phyloP scores from a whole-genome alignment of 768 basidiomycete genomes.

The Crassisporium funariophilum region DNA sequence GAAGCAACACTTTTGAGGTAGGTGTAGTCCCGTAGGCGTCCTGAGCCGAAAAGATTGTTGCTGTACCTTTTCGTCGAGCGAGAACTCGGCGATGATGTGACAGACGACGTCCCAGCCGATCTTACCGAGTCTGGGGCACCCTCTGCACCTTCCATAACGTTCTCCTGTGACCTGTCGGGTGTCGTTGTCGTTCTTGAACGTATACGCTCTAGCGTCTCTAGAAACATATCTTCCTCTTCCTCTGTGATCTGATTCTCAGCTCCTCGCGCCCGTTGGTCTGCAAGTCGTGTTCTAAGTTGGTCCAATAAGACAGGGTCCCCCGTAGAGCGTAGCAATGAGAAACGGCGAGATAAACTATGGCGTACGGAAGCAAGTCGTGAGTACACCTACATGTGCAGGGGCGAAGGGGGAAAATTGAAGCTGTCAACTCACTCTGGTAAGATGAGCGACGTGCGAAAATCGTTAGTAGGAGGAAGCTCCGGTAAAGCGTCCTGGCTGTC shows the following conservation, averaged over 20 bases:
- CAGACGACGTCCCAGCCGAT: slow-evolving; percentile 41
- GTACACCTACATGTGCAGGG: too few relatives aligned
- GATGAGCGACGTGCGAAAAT: slow-evolving; percentile 87
- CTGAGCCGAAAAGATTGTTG: slow-evolving; percentile 85
- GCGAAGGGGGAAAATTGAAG: slow-evolving; percentile 15
- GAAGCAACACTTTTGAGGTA: slow-evolving; percentile 62
- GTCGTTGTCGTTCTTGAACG: slow-evolving; percentile 34
- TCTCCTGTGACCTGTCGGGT: slow-evolving; percentile 39
- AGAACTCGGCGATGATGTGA: slow-evolving; percentile 45
- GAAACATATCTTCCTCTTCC: slow-evolving; percentile 83
- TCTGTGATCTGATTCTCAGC: slow-evolving; percentile 70
- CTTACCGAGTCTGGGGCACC: slow-evolving; percentile 30
- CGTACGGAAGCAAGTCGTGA: slow-evolving; percentile 20
- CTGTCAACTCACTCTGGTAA: slow-evolving; percentile 70
- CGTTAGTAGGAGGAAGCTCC: slow-evolving; percentile 65
- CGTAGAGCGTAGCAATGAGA: slow-evolving; percentile 74
- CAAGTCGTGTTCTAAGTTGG: slow-evolving; percentile 61
- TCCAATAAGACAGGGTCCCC: slow-evolving; percentile 69
- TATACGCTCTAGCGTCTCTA: slow-evolving; percentile 65
- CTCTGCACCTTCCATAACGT: slow-evolving; percentile 31
- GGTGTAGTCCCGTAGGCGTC: slow-evolving; percentile 73
- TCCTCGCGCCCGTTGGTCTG: slow-evolving; percentile 75
- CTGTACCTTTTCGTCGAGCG: slow-evolving; percentile 73
- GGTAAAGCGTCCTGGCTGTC: slow-evolving; percentile 45
- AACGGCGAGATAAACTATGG: slow-evolving; percentile 75